Evolutionary conservation across 768 basidiomycete genomes (phyloP).

Genomic region (Stropharia rugosoannulata): DNA sequence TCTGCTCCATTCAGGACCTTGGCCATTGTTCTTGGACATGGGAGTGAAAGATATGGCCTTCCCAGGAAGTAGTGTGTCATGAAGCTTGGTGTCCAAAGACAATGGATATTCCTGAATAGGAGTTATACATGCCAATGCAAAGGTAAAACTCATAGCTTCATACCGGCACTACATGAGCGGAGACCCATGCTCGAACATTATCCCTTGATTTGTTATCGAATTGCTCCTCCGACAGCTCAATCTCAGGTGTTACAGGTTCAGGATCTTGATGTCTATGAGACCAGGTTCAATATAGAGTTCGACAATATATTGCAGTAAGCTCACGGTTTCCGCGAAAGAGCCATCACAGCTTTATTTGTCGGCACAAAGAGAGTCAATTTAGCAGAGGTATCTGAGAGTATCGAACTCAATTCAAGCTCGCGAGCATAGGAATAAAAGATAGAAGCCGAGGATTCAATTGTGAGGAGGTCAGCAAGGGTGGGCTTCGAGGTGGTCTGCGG

Average conservation of each 20-base stretch:
- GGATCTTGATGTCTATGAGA: slow-evolving; percentile 62
- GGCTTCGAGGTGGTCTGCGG: slow-evolving; percentile 48
- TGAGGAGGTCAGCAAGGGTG: slow-evolving; percentile 72
- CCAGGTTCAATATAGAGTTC: background rate
- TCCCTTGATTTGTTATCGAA: slow-evolving; percentile 56
- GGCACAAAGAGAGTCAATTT: slow-evolving; percentile 73
- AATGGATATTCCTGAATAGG: slow-evolving; percentile 46
- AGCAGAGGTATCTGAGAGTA: slow-evolving; percentile 38
- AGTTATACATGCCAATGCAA: background rate
- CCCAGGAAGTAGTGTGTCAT: slow-evolving; percentile 58
- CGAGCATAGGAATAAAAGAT: slow-evolving; percentile 86
- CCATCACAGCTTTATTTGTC: slow-evolving; percentile 87
- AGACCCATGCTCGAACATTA: slow-evolving; percentile 81
- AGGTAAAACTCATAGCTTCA: slow-evolving; percentile 6
- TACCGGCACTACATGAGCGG: slow-evolving; percentile 84
- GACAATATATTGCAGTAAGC: slow-evolving; percentile 22
- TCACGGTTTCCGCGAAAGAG: slow-evolving; percentile 78
- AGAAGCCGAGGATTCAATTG: slow-evolving; percentile 70
- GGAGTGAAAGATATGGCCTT: slow-evolving; percentile 57
- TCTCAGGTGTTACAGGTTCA: slow-evolving; percentile 33
- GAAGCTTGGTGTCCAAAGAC: slow-evolving; percentile 39
- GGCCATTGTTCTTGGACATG: slow-evolving; percentile 29
- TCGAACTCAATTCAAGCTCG: slow-evolving; percentile 59
- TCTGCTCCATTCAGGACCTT: slow-evolving; percentile 54
- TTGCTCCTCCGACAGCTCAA: slow-evolving; percentile 66